Percentiles rank a stretch among this genome's conserved stretches.
Evolutionary conservation across 768 basidiomycete genomes (phyloP).

Genomic region (Bullera alba): DNA sequence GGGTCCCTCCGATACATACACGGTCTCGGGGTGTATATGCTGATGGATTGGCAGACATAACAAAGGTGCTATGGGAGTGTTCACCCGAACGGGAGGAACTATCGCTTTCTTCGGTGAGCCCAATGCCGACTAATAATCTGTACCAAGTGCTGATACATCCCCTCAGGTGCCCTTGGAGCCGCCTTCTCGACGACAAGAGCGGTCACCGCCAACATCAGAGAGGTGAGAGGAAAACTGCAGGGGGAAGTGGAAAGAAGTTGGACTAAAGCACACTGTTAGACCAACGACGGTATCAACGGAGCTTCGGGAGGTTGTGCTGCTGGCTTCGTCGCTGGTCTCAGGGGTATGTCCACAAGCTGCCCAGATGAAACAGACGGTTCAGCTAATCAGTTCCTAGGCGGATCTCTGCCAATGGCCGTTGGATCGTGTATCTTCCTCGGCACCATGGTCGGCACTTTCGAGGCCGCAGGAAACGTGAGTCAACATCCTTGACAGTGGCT

Average conservation of each 20-base stretch:
- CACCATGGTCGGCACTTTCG: constrained; percentile 70
- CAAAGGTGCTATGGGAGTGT: constrained; percentile 72
- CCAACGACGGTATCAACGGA: constrained; percentile 71
- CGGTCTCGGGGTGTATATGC: not conserved
- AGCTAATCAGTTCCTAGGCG: constrained; percentile 51
- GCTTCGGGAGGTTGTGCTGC: constrained; percentile 85
- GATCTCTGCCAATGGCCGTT: constrained; percentile 74
- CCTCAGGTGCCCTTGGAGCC: constrained; percentile 79
- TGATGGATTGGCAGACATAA: constrained; percentile 51
- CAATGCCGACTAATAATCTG: not conserved
- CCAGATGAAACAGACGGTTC: not conserved
- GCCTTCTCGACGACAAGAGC: constrained; percentile 78
- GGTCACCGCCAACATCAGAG: constrained; percentile 69
- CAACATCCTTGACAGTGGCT: constrained; percentile 35
- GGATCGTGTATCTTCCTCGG: constrained; percentile 73
- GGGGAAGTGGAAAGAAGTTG: no score
- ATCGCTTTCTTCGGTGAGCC: constrained; percentile 83
- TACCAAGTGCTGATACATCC: not conserved
- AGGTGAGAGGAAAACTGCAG: constrained; percentile 45
- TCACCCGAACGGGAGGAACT: constrained; percentile 79
- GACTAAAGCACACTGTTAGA: constrained; percentile 18
- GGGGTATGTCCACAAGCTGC: constrained; percentile 53
- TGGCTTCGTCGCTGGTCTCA: constrained; percentile 80
- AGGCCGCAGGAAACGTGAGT: constrained; percentile 61
- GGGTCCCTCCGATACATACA: constrained; percentile 6